These are phyloP conservation scores for Populus trichocarpa DNA, from an alignment of 441 rosid genomes.

Conservation along the genomic window DNA sequence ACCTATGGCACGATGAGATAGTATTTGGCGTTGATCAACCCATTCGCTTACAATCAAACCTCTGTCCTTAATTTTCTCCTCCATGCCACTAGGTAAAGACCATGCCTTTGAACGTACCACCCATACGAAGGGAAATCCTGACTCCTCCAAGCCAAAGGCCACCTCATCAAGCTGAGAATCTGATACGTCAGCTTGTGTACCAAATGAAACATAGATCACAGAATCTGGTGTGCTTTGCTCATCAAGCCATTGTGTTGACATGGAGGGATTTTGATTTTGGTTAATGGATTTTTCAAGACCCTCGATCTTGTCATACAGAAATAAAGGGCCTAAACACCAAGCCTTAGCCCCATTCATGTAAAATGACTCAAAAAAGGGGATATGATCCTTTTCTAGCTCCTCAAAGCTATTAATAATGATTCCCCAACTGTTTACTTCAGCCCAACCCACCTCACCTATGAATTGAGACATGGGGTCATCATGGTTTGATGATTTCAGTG, in stretches of 20 bases:
- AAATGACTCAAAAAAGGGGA: constrained; percentile 10
- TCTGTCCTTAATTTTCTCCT: constrained; percentile 11
- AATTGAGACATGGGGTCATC: not conserved
- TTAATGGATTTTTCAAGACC: not conserved
- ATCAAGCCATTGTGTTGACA: constrained; percentile 24
- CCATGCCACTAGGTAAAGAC: constrained; percentile 10
- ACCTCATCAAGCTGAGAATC: constrained; percentile 30
- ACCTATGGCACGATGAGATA: constrained; percentile 23
- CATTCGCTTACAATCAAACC: constrained; percentile 29
- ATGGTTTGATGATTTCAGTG: not conserved
- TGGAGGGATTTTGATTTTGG: not conserved
- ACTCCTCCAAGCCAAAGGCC: constrained; percentile 28
- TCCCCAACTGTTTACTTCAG: constrained; percentile 25
- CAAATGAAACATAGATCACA: constrained; percentile 36
- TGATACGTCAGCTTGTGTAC: constrained; percentile 28
- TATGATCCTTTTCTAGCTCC: constrained; percentile 23
- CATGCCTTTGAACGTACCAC: constrained; percentile 28
- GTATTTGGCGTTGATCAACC: constrained; percentile 35
- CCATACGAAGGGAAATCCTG: constrained; percentile 29
- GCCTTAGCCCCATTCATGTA: constrained; percentile 9
- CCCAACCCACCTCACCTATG: constrained; percentile 11
- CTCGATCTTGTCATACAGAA: constrained; percentile 10
- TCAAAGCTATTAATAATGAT: constrained; percentile 28
- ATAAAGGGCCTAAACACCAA: constrained; percentile 31
- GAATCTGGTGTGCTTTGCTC: constrained; percentile 7